Evolutionary conservation across 1,139 yeast species (phyloP), one percentile per base, ranked within the genome.

Genomic region (Komagataea norvegica): DNA sequence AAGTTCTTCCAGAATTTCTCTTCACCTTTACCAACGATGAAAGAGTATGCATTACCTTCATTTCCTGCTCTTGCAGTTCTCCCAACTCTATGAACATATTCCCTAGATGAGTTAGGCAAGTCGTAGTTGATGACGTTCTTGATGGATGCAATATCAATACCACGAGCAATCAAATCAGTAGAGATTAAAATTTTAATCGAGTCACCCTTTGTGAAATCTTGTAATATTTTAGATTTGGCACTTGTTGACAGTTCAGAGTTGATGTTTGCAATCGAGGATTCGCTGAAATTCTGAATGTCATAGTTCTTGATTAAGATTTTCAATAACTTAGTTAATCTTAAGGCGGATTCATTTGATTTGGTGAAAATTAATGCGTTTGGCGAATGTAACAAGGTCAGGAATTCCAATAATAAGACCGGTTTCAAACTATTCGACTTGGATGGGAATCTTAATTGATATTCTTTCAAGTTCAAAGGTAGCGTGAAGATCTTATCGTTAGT

Each of bases 21-120:
- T 49, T 88, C 96, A 39, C 88, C 89, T 42, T 74, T 77, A 21
- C 95, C 95, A 42, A 79, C 70, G 17, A 79, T 68, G 29, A 88
- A 57, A 40, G 75, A 81, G 54, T 77, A 74, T 0, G 95, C 95
- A 36, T 68, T 66, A 54, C 99, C 99, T 0, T 51, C 35, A 34
- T 79, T 74, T 39, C 83, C 80, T 2, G 97, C 98, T 62, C 98
- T 77, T 1, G 97, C 97, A 0, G 97, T 89, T 66, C 98, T 79
- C 31, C 98, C 98, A 25, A 89, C 91, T 49, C 98, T 73, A 60
- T 91, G 99, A 23, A 91, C 86, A 52, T 91, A 93, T 54, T 91
- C 98, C 47, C 93, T 79, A 1, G 91, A 74, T 0, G 95, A 84
- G 32, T 79, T 73, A 8, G 98, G 98, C 40, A 88, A 64, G 52